Conservation (phyloP, 2,329 filamentous ascomycete species). For the Trichoderma simmonsii region DNA sequence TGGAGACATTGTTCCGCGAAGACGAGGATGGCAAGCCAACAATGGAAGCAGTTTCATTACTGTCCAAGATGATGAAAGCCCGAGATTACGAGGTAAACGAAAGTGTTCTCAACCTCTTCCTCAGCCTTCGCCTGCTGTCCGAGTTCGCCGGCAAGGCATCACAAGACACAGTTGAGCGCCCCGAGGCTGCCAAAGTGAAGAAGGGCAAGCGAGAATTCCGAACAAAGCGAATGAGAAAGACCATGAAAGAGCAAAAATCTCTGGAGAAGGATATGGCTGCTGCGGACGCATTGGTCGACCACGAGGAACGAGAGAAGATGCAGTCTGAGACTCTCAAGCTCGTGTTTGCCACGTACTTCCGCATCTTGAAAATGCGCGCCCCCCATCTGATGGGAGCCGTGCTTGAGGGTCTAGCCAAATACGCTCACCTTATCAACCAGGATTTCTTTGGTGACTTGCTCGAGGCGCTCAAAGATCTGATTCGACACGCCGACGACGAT, state of each 20-base stretch:
- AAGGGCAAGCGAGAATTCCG: constrained; percentile 78
- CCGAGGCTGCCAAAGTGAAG: constrained; percentile 39
- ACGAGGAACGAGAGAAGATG: constrained; percentile 90
- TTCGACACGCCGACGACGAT: constrained; percentile 66
- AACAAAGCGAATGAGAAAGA: constrained; percentile 83
- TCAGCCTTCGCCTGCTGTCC: constrained; percentile 81
- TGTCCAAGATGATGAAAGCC: constrained; percentile 94
- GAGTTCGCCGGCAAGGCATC: constrained; percentile 87
- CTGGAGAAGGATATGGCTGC: constrained; percentile 91
- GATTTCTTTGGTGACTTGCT: constrained; percentile 97
- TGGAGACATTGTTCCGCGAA: constrained; percentile 78
- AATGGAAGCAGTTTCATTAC: constrained; percentile 77
- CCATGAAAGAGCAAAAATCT: constrained; percentile 77
- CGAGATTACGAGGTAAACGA: constrained; percentile 81
- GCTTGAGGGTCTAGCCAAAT: constrained; percentile 88
- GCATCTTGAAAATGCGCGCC: constrained; percentile 79
- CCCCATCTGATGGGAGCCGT: constrained; percentile 94
- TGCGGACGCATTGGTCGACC: constrained; percentile 84
- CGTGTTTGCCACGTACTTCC: constrained; percentile 93
- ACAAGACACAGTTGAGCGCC: constrained; percentile 65
- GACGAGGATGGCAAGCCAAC: constrained; percentile 90
- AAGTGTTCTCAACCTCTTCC: constrained; percentile 82
- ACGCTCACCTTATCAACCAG: constrained; percentile 95
- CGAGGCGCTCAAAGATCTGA: constrained; percentile 90
- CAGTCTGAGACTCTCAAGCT: constrained; percentile 94